Evolutionary conservation across 2,329 filamentous ascomycete species (phyloP).

Genomic region (Peltaster fructicola): DNA sequence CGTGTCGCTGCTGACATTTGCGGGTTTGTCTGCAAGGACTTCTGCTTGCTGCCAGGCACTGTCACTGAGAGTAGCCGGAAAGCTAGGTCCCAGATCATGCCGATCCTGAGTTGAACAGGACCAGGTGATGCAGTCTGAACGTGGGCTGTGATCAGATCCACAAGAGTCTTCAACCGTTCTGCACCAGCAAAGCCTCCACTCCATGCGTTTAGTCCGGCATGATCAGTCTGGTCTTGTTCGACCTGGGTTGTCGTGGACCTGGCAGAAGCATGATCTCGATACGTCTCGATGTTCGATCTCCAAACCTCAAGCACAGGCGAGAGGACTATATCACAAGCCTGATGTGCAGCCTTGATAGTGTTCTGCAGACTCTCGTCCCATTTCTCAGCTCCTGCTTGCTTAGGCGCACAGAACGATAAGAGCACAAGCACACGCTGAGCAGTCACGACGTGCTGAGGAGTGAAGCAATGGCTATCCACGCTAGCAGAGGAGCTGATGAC

Average conservation of each 20-base stretch:
- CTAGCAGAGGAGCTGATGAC: slow-evolving; percentile 24
- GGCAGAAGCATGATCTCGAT: not conserved
- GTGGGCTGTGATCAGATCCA: slow-evolving; percentile 47
- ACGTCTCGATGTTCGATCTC: too few species aligned
- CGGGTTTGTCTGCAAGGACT: slow-evolving; percentile 44
- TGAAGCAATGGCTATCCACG: slow-evolving; percentile 6
- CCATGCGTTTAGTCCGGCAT: slow-evolving; percentile 48
- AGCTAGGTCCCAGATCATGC: slow-evolving; percentile 48
- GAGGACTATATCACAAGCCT: slow-evolving; percentile 58
- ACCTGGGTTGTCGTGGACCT: slow-evolving; percentile 3
- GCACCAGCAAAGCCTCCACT: slow-evolving; percentile 55
- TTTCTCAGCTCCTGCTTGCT: slow-evolving; percentile 58
- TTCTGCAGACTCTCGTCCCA: slow-evolving; percentile 52
- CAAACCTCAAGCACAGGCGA: slow-evolving; percentile 67
- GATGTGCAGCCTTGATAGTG: slow-evolving; percentile 48
- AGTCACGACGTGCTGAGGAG: slow-evolving; percentile 19
- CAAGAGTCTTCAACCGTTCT: slow-evolving; percentile 48
- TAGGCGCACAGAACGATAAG: slow-evolving; percentile 66
- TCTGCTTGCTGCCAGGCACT: slow-evolving; percentile 30
- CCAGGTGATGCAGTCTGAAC: slow-evolving; percentile 46
- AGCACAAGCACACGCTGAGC: slow-evolving; percentile 50
- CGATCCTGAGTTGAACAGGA: slow-evolving; percentile 49
- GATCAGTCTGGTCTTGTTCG: slow-evolving; percentile 9
- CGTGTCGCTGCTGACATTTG: slow-evolving; percentile 66
- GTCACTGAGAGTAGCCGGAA: slow-evolving; percentile 52